phyloP scores from a whole-genome alignment of 1,139 yeast genomes.

The Yamadazyma friedrichii region DNA sequence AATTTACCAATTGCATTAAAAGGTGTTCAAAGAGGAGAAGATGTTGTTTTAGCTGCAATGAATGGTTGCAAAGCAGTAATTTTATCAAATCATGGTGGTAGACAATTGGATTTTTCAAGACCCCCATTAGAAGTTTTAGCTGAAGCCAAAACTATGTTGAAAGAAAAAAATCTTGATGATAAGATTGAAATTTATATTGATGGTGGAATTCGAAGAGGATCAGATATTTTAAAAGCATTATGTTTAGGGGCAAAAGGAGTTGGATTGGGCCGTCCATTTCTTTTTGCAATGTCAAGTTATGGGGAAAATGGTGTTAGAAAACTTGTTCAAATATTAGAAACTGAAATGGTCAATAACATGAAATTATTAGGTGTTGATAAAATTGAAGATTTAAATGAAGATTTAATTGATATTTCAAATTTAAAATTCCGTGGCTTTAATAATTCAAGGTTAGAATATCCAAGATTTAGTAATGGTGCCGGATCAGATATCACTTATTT shows the following conservation, averaged over 20 bases:
- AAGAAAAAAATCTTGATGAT: slow-evolving; percentile 23
- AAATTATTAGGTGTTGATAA: slow-evolving; percentile 11
- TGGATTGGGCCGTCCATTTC: slow-evolving; percentile 35
- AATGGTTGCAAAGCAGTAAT: slow-evolving; percentile 46
- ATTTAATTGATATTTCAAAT: slow-evolving; percentile 5
- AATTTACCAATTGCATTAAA: slow-evolving; percentile 40
- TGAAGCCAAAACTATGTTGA: slow-evolving; percentile 40
- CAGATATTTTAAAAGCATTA: slow-evolving; percentile 47
- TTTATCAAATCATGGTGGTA: slow-evolving; percentile 54
- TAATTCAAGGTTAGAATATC: slow-evolving; percentile 1
- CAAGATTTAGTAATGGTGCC: slow-evolving; percentile 3
- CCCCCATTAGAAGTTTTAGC: slow-evolving; percentile 49
- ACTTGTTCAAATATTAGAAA: slow-evolving; percentile 5
- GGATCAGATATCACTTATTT: not conserved
- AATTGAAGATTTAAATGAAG: slow-evolving; percentile 9
- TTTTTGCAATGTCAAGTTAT: slow-evolving; percentile 22
- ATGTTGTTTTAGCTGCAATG: slow-evolving; percentile 45
- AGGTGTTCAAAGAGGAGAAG: slow-evolving; percentile 52
- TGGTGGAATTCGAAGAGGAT: slow-evolving; percentile 51
- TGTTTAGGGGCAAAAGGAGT: slow-evolving; percentile 52
- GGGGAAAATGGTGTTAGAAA: slow-evolving; percentile 21
- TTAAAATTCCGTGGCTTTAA: slow-evolving; percentile 6
- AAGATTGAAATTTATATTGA: slow-evolving; percentile 42
- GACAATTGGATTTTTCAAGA: slow-evolving; percentile 48
- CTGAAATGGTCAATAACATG: slow-evolving; percentile 9